Conservation (phyloP, 169 alveolate species). For the Pseudocohnilembus persalinus region DNA sequence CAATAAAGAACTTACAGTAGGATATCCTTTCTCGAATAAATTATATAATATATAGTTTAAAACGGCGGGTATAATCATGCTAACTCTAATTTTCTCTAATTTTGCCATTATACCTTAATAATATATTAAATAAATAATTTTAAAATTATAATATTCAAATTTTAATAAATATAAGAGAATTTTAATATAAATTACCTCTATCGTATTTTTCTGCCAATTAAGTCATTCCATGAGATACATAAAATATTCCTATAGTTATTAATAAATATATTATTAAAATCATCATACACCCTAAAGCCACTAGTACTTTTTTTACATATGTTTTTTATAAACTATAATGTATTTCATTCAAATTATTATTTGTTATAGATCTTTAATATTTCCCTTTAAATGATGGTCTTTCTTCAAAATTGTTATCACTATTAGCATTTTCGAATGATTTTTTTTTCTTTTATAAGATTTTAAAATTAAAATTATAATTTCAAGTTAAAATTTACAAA, state of each 20-base stretch:
- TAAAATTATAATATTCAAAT: no score
- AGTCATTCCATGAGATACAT: not conserved
- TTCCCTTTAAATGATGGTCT: conserved; percentile 33
- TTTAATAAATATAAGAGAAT: not conserved
- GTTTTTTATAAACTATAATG: not conserved
- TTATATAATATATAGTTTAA: conserved; percentile 2
- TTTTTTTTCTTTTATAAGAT: not conserved
- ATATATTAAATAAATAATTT: conserved; percentile 9
- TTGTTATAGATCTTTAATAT: conserved; percentile 11
- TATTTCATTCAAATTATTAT: conserved; percentile 17
- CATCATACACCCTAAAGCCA: not conserved
- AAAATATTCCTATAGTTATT: conserved; percentile 15
- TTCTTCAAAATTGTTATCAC: conserved; percentile 3
- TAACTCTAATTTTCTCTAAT: not conserved
- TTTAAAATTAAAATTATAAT: no score
- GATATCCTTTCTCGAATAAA: conserved; percentile 18
- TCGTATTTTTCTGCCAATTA: not conserved
- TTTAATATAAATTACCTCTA: no score
- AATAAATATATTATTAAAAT: conserved; percentile 5
- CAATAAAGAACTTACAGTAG: conserved; percentile 7
- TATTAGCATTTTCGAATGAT: not conserved
- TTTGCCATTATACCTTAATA: no score
- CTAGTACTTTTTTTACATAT: not conserved
- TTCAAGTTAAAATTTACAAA: no score
- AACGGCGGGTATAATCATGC: conserved; percentile 9